Conservation (phyloP, 2,329 filamentous ascomycete species). For the Triangularia verruculosa region DNA sequence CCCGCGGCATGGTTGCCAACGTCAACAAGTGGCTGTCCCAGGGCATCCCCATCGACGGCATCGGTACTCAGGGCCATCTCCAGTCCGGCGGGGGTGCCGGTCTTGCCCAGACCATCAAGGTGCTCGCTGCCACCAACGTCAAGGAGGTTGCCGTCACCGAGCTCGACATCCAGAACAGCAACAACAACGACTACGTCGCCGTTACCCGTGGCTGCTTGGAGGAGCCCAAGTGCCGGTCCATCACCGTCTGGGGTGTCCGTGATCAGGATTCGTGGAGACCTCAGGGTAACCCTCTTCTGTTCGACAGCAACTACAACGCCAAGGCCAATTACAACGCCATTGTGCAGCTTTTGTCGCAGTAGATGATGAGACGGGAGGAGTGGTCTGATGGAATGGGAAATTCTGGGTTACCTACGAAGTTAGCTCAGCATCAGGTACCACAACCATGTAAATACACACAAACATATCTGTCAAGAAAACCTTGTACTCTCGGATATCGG, state of each 20-base stretch:
- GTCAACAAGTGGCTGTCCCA: constrained; percentile 62
- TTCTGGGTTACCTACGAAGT: neutral
- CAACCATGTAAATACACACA: neutral
- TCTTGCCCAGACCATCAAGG: constrained; percentile 48
- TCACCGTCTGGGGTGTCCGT: constrained; percentile 60
- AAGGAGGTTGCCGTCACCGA: constrained; percentile 64
- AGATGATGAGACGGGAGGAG: neutral
- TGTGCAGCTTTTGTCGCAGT: constrained; percentile 26
- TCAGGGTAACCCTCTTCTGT: constrained; percentile 50
- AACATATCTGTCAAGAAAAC: neutral
- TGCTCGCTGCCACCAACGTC: constrained; percentile 48
- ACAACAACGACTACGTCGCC: constrained; percentile 55
- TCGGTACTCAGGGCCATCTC: constrained; percentile 59
- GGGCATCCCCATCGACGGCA: constrained; percentile 64
- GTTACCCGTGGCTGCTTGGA: constrained; percentile 57
- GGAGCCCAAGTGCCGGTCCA: constrained; percentile 58
- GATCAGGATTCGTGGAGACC: constrained; percentile 53
- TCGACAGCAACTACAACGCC: constrained; percentile 49
- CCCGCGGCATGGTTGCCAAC: constrained; percentile 50
- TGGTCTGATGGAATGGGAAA: neutral
- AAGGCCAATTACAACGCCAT: constrained; percentile 52
- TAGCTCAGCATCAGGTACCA: neutral
- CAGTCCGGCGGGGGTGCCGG: constrained; percentile 42
- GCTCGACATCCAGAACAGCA: constrained; percentile 61
- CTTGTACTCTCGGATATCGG: neutral